Evolutionary conservation across 1,284 basidiomycete genomes (phyloP).

Genomic region (Sanghuangporus weigelae): DNA sequence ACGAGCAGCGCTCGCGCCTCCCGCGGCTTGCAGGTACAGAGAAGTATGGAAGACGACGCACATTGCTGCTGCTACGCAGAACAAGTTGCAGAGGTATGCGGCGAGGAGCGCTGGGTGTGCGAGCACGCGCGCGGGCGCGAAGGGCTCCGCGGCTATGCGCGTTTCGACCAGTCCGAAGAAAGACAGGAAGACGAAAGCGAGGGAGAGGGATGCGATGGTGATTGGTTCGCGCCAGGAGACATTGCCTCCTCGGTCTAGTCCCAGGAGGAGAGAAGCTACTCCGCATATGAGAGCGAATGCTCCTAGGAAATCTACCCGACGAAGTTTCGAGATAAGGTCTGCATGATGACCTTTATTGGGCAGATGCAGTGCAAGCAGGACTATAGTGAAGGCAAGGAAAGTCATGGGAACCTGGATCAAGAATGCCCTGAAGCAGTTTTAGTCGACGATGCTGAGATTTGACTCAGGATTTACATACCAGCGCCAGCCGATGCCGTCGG

Average conservation of each 20-base stretch:
- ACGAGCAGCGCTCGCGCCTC: slow-evolving; percentile 38
- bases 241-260: slow-evolving; percentile 54
- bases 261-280: slow-evolving; percentile 50
- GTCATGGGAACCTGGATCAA: slow-evolving; percentile 52
- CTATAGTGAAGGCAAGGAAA: slow-evolving; percentile 46
- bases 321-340: slow-evolving; percentile 41
- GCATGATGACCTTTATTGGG: slow-evolving; percentile 33
- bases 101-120: slow-evolving; percentile 44
- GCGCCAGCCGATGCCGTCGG: slow-evolving; percentile 60
- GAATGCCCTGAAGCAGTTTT: slow-evolving; percentile 41
- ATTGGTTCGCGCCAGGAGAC: slow-evolving; percentile 42
- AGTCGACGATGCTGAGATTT: neutral
- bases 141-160: slow-evolving; percentile 46
- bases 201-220: slow-evolving; percentile 29
- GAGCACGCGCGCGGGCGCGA: slow-evolving; percentile 51
- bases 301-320: slow-evolving; percentile 54
- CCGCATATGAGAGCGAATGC: slow-evolving; percentile 45
- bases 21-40: slow-evolving; percentile 54
- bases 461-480: slow-evolving; percentile 34
- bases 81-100: slow-evolving; percentile 54
- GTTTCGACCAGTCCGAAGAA: slow-evolving; percentile 34
- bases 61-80: slow-evolving; percentile 41
- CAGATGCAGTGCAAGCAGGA: slow-evolving; percentile 44
- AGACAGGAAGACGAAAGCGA: slow-evolving; percentile 21
- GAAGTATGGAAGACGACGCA: slow-evolving; percentile 49